Percentiles rank a stretch among this genome's conserved stretches.
Evolutionary conservation across 2,329 filamentous ascomycete species (phyloP).

Genomic region (Penicillium sp.): DNA sequence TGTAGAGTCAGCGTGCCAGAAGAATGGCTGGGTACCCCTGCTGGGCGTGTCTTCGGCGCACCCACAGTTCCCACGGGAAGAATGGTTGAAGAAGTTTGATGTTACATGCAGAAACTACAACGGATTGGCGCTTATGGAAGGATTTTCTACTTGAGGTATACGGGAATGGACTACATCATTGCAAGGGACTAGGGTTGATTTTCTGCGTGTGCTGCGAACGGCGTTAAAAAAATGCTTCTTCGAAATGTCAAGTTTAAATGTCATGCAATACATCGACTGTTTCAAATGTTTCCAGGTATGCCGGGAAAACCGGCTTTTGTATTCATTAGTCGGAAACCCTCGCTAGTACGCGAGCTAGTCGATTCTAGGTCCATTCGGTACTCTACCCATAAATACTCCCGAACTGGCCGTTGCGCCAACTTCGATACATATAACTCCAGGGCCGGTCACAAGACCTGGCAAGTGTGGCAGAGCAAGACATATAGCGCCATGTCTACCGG

Average conservation of each 20-base stretch:
- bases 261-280: background rate
- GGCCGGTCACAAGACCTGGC: background rate
- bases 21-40: constrained; percentile 48
- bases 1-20: constrained; percentile 45
- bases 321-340: background rate
- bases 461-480: background rate
- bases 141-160: constrained; percentile 7
- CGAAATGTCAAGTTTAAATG: background rate
- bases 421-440: background rate
- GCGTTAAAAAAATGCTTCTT: constrained; percentile 7
- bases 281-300: background rate
- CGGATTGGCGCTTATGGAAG: constrained; percentile 24
- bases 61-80: constrained; percentile 22
- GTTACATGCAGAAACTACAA: constrained; percentile 7
- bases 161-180: constrained; percentile 16
- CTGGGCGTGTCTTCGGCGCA: constrained; percentile 40
- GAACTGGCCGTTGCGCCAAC: background rate
- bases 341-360: background rate
- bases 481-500: background rate
- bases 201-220: constrained; percentile 6
- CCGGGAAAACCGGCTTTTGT: background rate
- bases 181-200: constrained; percentile 7
- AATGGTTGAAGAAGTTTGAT: constrained; percentile 41
- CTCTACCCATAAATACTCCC: background rate
- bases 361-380: background rate